Percentiles rank a stretch among this genome's conserved stretches.
phyloP scores from a whole-genome alignment of 352 stramenopile genomes.

The Phytophthora sojae region DNA sequence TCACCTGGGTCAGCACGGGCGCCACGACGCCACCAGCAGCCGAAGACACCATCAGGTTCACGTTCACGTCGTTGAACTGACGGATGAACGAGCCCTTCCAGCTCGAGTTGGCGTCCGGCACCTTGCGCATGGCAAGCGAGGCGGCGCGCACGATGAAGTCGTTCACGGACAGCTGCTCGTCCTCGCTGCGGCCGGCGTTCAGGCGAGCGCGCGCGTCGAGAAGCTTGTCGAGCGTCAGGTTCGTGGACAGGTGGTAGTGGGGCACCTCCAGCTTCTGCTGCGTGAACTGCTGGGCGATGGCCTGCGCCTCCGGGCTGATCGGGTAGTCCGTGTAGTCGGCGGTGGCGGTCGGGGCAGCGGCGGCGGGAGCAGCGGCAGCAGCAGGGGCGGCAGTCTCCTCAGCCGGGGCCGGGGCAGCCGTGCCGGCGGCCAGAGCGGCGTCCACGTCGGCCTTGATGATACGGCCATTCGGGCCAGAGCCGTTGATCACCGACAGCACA shows the following conservation, averaged over 20 bases:
- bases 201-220: conserved; percentile 92
- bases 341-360: conserved; percentile 50
- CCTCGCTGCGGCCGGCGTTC: conserved; percentile 92
- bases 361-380: conserved; percentile 32
- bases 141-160: conserved; percentile 98
- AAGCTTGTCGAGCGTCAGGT: conserved; percentile 93
- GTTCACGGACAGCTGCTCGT: conserved; percentile 96
- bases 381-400: conserved; percentile 33
- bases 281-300: conserved; percentile 88
- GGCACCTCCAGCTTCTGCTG: conserved; percentile 95
- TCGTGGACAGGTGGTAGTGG: conserved; percentile 98
- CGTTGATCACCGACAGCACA: conserved; percentile 72
- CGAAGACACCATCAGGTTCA: conserved; percentile 92
- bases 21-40: conserved; percentile 92
- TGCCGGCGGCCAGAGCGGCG: conserved; percentile 83
- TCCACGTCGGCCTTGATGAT: conserved; percentile 96
- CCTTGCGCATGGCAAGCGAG: conserved; percentile 96
- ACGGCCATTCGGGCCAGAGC: conserved; percentile 88
- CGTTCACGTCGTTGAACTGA: conserved; percentile 95
- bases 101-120: conserved; percentile 93
- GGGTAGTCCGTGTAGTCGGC: conserved; percentile 94
- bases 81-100: conserved; percentile 93
- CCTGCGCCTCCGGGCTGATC: conserved; percentile 80
- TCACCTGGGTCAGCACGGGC: conserved; percentile 94
- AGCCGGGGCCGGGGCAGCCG: conserved; percentile 36